A percentile compares a stretch with the other conserved stretches of the same genome.
Evolutionary conservation across 2,329 filamentous ascomycete species (phyloP).

Genomic region (Trichoderma koningiopsis): DNA sequence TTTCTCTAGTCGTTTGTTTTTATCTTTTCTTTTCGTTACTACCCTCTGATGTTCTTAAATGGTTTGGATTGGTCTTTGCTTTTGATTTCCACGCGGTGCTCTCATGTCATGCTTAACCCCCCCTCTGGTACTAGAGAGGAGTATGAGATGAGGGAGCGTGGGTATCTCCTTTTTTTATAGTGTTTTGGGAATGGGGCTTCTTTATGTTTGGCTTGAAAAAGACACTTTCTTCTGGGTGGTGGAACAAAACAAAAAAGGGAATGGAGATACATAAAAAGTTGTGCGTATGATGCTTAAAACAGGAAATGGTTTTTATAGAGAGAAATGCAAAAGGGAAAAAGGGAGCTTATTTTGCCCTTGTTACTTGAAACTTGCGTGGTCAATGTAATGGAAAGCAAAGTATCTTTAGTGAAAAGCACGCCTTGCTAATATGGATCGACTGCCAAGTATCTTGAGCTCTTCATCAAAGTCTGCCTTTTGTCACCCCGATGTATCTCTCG

Average conservation of each 20-base stretch:
- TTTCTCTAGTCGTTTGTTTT: not conserved
- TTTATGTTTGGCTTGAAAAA: not conserved
- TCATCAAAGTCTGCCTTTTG: not conserved
- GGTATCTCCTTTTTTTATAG: not conserved
- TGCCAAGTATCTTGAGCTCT: not conserved
- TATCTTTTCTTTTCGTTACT: conserved; percentile 6
- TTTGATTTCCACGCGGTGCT: not conserved
- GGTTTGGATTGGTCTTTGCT: conserved; percentile 7
- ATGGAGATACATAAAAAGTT: conserved; percentile 29
- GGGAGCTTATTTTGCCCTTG: not conserved
- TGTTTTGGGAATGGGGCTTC: not conserved
- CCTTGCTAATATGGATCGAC: not conserved
- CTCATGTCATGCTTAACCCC: not conserved
- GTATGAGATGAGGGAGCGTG: not conserved
- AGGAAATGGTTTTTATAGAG: conserved; percentile 23
- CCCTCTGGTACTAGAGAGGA: not conserved
- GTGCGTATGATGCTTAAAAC: conserved; percentile 7
- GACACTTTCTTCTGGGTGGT: conserved; percentile 4
- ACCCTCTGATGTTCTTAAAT: conserved; percentile 10
- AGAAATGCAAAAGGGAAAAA: conserved; percentile 5
- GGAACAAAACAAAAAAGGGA: conserved; percentile 23
- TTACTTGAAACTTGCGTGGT: not conserved
- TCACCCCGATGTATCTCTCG: not conserved
- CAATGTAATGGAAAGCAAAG: not conserved
- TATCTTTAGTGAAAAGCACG: not conserved